A percentile compares a stretch with the other conserved stretches of the same genome.
phyloP scores from a whole-genome alignment of 805 yeast species.

The Saccharomyces jurei region DNA sequence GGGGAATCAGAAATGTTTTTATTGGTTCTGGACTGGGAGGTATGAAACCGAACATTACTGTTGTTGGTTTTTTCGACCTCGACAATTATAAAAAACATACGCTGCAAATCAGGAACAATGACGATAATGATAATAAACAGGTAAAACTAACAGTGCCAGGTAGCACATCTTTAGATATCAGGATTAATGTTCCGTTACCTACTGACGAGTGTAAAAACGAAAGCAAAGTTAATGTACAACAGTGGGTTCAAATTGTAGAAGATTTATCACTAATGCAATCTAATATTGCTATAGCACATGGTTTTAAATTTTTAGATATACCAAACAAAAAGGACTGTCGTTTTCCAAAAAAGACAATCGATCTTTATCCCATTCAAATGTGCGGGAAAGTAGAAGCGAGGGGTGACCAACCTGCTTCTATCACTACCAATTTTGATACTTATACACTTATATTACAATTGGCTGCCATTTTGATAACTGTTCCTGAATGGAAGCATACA shows the following conservation, averaged over 20 bases:
- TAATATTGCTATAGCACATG: conserved; percentile 89
- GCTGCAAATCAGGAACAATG: not conserved
- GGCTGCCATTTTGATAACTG: conserved; percentile 89
- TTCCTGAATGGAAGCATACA: conserved; percentile 81
- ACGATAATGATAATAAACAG: not conserved
- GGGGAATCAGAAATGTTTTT: conserved; percentile 93
- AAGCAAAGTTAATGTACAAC: conserved; percentile 55
- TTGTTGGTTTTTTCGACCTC: conserved; percentile 79
- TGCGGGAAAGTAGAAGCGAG: conserved; percentile 52
- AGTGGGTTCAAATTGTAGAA: conserved; percentile 90
- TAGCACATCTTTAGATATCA: not conserved
- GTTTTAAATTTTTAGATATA: conserved; percentile 59
- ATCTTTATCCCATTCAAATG: conserved; percentile 95
- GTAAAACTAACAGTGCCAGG: not conserved
- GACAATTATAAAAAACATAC: conserved; percentile 18
- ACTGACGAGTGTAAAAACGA: conserved; percentile 76
- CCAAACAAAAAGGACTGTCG: conserved; percentile 40
- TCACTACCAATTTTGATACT: conserved; percentile 91
- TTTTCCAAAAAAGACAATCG: conserved; percentile 51
- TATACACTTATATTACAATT: conserved; percentile 87
- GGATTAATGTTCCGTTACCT: conserved; percentile 38
- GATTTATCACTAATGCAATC: conserved; percentile 83
- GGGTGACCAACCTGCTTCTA: conserved; percentile 33
- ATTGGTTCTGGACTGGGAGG: conserved; percentile 97
- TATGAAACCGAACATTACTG: conserved; percentile 93